Evolutionary conservation across 345 rosid species (phyloP).

Genomic region (Adansonia digitata): DNA sequence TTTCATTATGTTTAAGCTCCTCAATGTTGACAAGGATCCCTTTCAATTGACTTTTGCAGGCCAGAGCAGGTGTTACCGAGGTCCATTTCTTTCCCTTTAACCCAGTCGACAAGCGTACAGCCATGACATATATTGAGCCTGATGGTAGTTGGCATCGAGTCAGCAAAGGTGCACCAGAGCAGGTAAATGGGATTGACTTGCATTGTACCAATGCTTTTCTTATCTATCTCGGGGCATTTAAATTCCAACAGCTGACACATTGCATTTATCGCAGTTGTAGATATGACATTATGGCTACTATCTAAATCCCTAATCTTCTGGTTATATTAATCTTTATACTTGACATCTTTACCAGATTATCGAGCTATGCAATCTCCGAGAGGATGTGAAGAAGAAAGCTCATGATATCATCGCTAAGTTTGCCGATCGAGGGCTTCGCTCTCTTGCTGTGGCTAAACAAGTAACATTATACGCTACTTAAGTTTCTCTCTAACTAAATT

Average conservation of each 20-base stretch:
- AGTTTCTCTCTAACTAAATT: not conserved
- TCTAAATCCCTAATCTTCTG: no score
- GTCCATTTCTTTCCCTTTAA: conserved; percentile 71
- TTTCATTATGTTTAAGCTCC: not conserved
- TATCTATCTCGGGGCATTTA: not conserved
- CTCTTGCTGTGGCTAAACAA: conserved; percentile 55
- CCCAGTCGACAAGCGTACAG: conserved; percentile 69
- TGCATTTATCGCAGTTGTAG: no score
- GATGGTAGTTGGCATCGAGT: conserved; percentile 57
- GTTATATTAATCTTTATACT: no score
- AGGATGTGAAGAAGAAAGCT: conserved; percentile 42
- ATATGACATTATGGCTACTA: no score
- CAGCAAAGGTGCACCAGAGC: conserved; percentile 78
- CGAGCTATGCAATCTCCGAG: conserved; percentile 48
- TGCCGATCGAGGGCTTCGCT: conserved; percentile 67
- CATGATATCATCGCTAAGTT: conserved; percentile 59
- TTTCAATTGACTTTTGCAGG: conserved; percentile 31
- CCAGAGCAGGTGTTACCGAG: conserved; percentile 60
- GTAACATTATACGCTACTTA: conserved; percentile 13
- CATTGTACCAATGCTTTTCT: not conserved
- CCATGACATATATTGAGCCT: conserved; percentile 56
- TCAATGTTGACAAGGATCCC: not conserved
- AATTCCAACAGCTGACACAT: no score
- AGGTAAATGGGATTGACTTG: conserved; percentile 27
- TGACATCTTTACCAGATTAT: conserved; percentile 32